Evolutionary conservation across 2,329 filamentous ascomycete species (phyloP), one percentile per base, ranked within the genome.

Genomic region (Fusarium heterosporum): DNA sequence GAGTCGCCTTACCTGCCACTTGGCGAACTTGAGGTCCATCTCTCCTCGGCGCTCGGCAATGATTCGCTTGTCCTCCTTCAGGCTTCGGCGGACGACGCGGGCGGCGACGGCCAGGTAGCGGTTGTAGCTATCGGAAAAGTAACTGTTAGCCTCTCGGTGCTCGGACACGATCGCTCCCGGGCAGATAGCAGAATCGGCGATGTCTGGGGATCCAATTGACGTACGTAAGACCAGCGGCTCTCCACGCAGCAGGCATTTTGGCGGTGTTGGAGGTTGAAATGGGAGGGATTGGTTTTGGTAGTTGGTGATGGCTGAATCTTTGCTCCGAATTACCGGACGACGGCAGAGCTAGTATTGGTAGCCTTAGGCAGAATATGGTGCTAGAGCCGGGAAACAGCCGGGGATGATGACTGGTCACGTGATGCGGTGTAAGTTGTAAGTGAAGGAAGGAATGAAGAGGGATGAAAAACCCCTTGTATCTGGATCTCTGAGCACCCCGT

Each of bases 181-280:
- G 32, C 12, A 22, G 36, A 34, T 14, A 17, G 25, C 29, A 40
- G 58, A 47, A 41, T 62, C 45, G 62, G 49, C 11, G 53, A 32
- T 51, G 42, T 30, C 42, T 50, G 32, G 47, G 61, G 62, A 50
- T 38, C 74, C 70, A 76, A 77, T 79, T 74, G 73, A 87, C 93
- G 82, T 91, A 97, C 94, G 90, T 96, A 80, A 98, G 87, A 83
- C 96, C 96, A 81, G 96, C 93, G 79, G 94, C 89, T 92, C 97
- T 98, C 96, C 95, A 99, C 80, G 94, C 93, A 86, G 94, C 95
- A 84, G 91, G 87, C 96, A 98, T 99, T 85, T 88, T 93, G 88
- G 80, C 80, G 80, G 78, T 77, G 70, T 80, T 79, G 73, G 70
- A 73, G 71, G 69, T 52, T 73, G 73, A 72, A 74, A 73, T 62